Base-by-base conservation (phyloP, 108 stramenopile genomes). In the Bacterosira constricta region DNA sequence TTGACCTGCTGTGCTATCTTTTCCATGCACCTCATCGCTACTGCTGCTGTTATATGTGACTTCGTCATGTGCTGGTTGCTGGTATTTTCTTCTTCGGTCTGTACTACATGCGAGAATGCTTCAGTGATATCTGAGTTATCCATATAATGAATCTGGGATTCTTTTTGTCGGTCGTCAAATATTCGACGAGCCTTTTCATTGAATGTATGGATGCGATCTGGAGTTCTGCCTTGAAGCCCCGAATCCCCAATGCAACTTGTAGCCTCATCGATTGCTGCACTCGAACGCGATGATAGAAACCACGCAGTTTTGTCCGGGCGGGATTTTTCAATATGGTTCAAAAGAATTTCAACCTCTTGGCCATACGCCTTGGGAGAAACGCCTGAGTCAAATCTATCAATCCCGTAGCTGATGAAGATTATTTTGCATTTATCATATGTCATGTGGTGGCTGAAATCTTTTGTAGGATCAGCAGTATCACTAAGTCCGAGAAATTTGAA, bases 381-480 rank as follows among this genome's bases (percentile, higher is more conserved):
- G 21, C 3, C 30, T 36, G 21, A 17, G 42, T 27, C 11, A 73
- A 46, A 54, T 81, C 57, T 21, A 78, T 80, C 35, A 80, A 34
- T 13, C 59, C 66, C 8, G 83, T 59, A 54, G 21, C 55, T 56
- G 21, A 56, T 56, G 55, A 86, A 58, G 30, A 86, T 62, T 26
- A 78, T 79, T 54, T 86, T 86, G 71, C 86, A 86, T 60, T 86
- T 86, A n/a, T 79, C 69, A 36, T 83, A 78, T 25, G 47, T 75
- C 2, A 42, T 27, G 15, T 69, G 50, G 3, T 69, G 50, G 1
- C 29, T 38, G 79, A 82, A 86, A 29, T 74, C 49, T 25, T 25
- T 25, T 58, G 69, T 83, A 3, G 86, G 86, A n/a, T 44, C 63
- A 35, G 9, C 30, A 20, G 74, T 69, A 79, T 26, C 47, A 36